phyloP scores from a whole-genome alignment of 805 yeast genomes.

The Spathaspora arborariae region DNA sequence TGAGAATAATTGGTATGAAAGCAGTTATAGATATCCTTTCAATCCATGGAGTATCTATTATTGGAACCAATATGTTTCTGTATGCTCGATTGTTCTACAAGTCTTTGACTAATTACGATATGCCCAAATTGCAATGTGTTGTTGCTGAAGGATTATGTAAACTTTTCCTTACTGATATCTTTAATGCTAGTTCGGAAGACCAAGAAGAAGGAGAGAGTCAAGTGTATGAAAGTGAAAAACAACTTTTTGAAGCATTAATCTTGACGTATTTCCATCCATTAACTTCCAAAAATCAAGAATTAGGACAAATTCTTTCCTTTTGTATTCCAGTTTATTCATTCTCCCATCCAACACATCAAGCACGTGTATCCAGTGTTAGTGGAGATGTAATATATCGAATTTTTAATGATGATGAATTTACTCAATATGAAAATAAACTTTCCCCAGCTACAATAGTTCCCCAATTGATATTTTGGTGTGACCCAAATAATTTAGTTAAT shows the following conservation, averaged over 20 bases:
- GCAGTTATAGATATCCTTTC: slow-evolving; percentile 76
- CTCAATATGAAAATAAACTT: slow-evolving; percentile 13
- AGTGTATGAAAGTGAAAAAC: slow-evolving; percentile 27
- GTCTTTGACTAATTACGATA: slow-evolving; percentile 51
- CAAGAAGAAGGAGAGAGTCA: slow-evolving; percentile 14
- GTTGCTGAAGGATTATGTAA: slow-evolving; percentile 88
- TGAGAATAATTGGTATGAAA: slow-evolving; percentile 61
- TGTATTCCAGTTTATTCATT: slow-evolving; percentile 86
- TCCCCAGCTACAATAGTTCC: slow-evolving; percentile 53
- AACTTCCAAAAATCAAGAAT: slow-evolving; percentile 56
- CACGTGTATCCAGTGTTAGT: slow-evolving; percentile 56
- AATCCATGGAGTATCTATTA: slow-evolving; percentile 58
- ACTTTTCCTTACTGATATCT: slow-evolving; percentile 70
- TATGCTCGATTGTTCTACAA: slow-evolving; percentile 64
- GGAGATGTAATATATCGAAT: slow-evolving; percentile 64
- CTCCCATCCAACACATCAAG: slow-evolving; percentile 71
- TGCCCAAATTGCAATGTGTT: slow-evolving; percentile 67
- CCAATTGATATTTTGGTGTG: slow-evolving; percentile 81
- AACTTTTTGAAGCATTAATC: slow-evolving; percentile 63
- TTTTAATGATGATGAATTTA: slow-evolving; percentile 27
- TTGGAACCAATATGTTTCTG: slow-evolving; percentile 5
- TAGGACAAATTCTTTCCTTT: slow-evolving; percentile 77
- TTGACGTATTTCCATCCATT: slow-evolving; percentile 72
- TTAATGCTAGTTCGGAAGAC: slow-evolving; percentile 39
- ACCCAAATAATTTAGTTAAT: slow-evolving; percentile 64